A percentile compares a stretch with the other conserved stretches of the same genome.
phyloP scores from a whole-genome alignment of 164 flowering plant species.

The Liquidambar formosana region DNA sequence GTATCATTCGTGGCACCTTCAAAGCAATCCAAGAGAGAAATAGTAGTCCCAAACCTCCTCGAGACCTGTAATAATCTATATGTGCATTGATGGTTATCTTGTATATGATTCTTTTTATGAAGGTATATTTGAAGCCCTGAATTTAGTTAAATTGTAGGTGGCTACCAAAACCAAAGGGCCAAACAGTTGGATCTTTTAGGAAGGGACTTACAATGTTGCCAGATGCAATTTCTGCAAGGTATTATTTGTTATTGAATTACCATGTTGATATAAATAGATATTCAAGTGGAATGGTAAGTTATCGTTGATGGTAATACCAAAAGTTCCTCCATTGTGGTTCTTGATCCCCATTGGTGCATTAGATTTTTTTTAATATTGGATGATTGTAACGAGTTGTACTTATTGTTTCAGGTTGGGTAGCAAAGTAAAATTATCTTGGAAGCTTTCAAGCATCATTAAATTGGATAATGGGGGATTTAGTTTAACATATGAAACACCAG shows the following conservation, averaged over 20 bases:
- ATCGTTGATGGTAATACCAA: not conserved
- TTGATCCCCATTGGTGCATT: not conserved
- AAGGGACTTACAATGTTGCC: constrained; percentile 87
- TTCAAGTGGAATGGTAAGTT: not conserved
- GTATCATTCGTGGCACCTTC: constrained; percentile 82
- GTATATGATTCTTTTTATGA: not conserved
- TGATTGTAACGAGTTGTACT: not conserved
- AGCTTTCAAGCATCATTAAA: constrained; percentile 58
- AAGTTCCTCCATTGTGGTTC: not conserved
- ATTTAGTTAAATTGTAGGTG: constrained; percentile 49
- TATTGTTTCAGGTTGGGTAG: constrained; percentile 63
- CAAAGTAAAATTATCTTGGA: constrained; percentile 89
- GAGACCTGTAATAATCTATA: constrained; percentile 69
- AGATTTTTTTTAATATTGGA: not conserved
- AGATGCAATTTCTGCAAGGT: constrained; percentile 81
- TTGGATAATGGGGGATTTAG: constrained; percentile 51
- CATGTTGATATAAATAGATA: not conserved
- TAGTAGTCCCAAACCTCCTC: constrained; percentile 55
- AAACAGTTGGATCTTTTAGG: constrained; percentile 94
- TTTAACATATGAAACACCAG: constrained; percentile 86
- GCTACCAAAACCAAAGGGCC: constrained; percentile 88
- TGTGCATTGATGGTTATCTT: constrained; percentile 7
- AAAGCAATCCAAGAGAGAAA: constrained; percentile 71
- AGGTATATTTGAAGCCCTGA: constrained; percentile 10
- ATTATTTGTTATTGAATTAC: not conserved